phyloP scores from a whole-genome alignment of 1,284 basidiomycete genomes.

The Fomitopsis betulina region DNA sequence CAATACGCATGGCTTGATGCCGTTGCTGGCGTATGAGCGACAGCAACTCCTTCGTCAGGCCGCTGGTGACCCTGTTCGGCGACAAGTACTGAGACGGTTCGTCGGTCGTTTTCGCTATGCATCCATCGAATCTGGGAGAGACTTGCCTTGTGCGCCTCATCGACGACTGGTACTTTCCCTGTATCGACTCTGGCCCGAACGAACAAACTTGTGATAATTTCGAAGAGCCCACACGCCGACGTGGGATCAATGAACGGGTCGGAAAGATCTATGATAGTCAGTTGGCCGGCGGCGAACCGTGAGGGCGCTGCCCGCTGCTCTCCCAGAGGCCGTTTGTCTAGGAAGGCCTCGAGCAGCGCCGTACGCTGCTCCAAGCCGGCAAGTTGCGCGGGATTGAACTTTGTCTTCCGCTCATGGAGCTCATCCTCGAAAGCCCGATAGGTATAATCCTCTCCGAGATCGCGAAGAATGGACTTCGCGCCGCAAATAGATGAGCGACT shows the following conservation, averaged over 20 bases:
- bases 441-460: constrained; percentile 20
- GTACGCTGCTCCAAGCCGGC: constrained; percentile 22
- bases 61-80: constrained; percentile 14
- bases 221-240: constrained; percentile 62
- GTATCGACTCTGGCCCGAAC: constrained; percentile 49
- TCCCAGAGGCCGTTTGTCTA: constrained; percentile 4
- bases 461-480: constrained; percentile 22
- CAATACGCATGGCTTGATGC: constrained; percentile 28
- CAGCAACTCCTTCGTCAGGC: constrained; percentile 26
- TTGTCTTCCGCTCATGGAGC: constrained; percentile 10
- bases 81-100: constrained; percentile 19
- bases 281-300: constrained; percentile 20
- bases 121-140: background rate
- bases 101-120: background rate
- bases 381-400: constrained; percentile 20
- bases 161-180: constrained; percentile 64
- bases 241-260: constrained; percentile 63
- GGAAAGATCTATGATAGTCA: constrained; percentile 39
- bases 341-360: constrained; percentile 19
- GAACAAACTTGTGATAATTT: constrained; percentile 58
- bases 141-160: constrained; percentile 66
- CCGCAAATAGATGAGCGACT: background rate
- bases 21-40: constrained; percentile 32
- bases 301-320: background rate
- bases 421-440: constrained; percentile 17